phyloP scores from a whole-genome alignment of 768 basidiomycete species.

The Tylopilus felleus region DNA sequence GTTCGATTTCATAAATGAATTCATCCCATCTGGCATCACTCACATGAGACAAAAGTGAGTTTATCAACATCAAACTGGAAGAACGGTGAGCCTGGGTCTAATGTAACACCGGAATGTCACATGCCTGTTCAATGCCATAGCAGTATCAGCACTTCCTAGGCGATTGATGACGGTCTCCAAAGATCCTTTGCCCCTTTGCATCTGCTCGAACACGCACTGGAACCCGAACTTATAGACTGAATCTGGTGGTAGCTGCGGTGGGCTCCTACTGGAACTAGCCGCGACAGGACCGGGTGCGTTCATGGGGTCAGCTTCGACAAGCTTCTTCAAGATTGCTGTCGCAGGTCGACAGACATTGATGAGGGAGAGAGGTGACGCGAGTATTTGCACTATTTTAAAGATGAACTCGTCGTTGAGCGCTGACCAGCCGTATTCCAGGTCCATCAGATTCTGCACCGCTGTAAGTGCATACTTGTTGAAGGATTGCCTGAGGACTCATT shows the following conservation, averaged over 20 bases:
- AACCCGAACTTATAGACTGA: constrained; percentile 86
- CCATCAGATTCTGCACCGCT: constrained; percentile 86
- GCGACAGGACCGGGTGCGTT: constrained; percentile 56
- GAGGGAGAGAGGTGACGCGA: constrained; percentile 68
- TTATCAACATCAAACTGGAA: constrained; percentile 83
- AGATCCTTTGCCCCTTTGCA: constrained; percentile 66
- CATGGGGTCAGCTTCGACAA: constrained; percentile 82
- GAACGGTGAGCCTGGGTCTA: constrained; percentile 6
- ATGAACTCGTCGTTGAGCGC: constrained; percentile 72
- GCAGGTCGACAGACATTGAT: constrained; percentile 93
- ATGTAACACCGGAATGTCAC: constrained; percentile 5
- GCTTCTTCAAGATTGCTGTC: constrained; percentile 82
- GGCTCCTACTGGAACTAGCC: constrained; percentile 58
- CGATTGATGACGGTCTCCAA: constrained; percentile 81
- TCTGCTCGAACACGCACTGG: constrained; percentile 75
- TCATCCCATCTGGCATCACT: constrained; percentile 75
- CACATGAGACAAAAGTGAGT: constrained; percentile 78
- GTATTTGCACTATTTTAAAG: constrained; percentile 70
- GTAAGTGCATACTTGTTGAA: constrained; percentile 70
- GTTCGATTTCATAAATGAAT: constrained; percentile 71
- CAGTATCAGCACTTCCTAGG: constrained; percentile 78
- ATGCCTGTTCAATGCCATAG: constrained; percentile 80
- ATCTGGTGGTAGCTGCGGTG: constrained; percentile 54
- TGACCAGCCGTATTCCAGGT: constrained; percentile 80
- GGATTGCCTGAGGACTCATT: constrained; percentile 6